Percentiles rank a stretch among this genome's conserved stretches.
Conservation (phyloP, 306 rosid genomes). For the Cucurbita argyrosperma region DNA sequence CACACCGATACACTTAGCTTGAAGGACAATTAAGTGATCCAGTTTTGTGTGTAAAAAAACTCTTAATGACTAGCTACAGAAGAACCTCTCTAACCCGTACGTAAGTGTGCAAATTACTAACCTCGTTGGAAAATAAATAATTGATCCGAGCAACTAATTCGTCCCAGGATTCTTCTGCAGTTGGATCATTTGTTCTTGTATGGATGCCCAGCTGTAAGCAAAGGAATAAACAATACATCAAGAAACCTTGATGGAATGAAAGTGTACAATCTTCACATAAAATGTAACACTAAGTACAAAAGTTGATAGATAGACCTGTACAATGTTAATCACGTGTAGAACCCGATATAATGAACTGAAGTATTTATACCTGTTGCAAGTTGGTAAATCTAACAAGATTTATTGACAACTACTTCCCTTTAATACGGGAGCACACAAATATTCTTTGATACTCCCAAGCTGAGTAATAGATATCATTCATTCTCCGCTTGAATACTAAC, state of each 20-base stretch:
- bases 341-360: neutral
- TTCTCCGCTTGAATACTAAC: too few relatives aligned
- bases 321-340: neutral
- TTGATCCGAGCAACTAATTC: conserved; percentile 35
- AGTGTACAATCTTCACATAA: neutral
- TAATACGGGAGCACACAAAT: too few relatives aligned
- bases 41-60: neutral
- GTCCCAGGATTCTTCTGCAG: conserved; percentile 50
- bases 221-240: neutral
- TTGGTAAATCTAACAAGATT: too few relatives aligned
- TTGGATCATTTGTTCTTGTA: conserved; percentile 16
- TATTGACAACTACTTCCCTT: too few relatives aligned
- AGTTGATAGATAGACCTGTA: neutral
- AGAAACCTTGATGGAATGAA: neutral
- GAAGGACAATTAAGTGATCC: neutral
- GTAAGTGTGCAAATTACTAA: conserved; percentile 20
- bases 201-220: conserved; percentile 58
- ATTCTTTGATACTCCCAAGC: too few relatives aligned
- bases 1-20: neutral
- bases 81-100: neutral
- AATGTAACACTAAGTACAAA: neutral
- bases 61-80: neutral
- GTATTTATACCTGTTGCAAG: neutral
- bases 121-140: conserved; percentile 59
- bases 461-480: too few relatives aligned